Percentiles rank a stretch among this genome's conserved stretches.
These are phyloP conservation scores for Erysimum cheiranthoides DNA, from an alignment of 345 rosid genomes.

Conservation along the genomic window DNA sequence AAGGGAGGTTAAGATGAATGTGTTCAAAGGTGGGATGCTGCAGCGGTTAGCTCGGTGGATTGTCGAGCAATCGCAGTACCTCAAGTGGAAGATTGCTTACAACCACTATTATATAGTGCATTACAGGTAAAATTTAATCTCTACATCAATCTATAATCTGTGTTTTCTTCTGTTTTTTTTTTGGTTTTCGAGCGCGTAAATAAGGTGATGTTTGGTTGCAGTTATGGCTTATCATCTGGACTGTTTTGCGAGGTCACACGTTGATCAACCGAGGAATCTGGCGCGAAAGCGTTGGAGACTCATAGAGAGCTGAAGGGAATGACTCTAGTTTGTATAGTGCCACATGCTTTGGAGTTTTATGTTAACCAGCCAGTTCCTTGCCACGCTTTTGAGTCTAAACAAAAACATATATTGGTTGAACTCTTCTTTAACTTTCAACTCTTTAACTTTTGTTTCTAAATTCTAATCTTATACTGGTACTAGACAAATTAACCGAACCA, in stretches of 20 bases:
- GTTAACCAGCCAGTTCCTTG: neutral
- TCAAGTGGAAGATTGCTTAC: constrained; percentile 93
- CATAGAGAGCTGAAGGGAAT: constrained; percentile 42
- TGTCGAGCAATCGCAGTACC: constrained; percentile 87
- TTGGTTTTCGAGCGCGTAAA: neutral
- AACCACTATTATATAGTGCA: constrained; percentile 82
- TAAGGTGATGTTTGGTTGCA: constrained; percentile 39
- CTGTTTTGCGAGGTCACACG: constrained; percentile 78
- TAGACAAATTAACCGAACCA: too few relatives aligned
- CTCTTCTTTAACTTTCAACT: neutral
- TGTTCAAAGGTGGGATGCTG: constrained; percentile 89
- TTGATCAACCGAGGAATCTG: constrained; percentile 92
- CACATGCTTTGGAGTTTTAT: neutral
- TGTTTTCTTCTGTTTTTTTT: neutral
- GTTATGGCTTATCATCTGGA: constrained; percentile 92
- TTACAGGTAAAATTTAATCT: constrained; percentile 64
- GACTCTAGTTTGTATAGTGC: constrained; percentile 32
- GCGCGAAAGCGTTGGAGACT: constrained; percentile 93
- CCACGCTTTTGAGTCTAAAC: neutral
- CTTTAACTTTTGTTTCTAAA: neutral
- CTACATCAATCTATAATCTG: neutral
- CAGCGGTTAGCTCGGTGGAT: constrained; percentile 70
- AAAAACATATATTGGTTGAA: too few relatives aligned
- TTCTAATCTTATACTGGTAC: too few relatives aligned
- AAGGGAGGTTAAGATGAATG: constrained; percentile 81